These are phyloP conservation scores for Sporothrix inflata DNA, from an alignment of 2,329 filamentous ascomycete genomes.

Conservation along the genomic window DNA sequence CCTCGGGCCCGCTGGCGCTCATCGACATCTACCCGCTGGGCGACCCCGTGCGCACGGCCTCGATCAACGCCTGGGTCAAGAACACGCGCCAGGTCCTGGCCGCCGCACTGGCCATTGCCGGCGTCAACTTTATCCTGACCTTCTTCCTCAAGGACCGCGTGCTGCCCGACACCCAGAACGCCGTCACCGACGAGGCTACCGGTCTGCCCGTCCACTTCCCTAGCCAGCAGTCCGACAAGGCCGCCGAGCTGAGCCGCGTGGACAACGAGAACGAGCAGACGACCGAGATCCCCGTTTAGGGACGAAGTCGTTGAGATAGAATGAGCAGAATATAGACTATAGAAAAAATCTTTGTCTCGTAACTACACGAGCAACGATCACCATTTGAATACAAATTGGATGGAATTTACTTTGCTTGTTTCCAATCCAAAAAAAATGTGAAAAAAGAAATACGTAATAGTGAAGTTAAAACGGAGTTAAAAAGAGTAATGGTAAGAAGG, in stretches of 20 bases:
- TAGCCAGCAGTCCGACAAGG: neutral
- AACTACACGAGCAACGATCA: neutral
- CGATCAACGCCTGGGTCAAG: neutral
- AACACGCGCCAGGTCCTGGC: slow-evolving; percentile 11
- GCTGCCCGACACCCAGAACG: slow-evolving; percentile 14
- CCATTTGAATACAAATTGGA: neutral
- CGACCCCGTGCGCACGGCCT: slow-evolving; percentile 4
- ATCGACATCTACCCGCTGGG: neutral
- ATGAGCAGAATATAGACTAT: neutral
- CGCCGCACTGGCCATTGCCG: neutral
- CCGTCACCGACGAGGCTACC: slow-evolving; percentile 13
- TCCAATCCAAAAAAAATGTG: no score
- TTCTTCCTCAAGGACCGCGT: slow-evolving; percentile 19
- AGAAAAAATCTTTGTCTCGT: neutral
- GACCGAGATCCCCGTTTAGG: neutral
- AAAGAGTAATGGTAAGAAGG: neutral
- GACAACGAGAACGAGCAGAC: neutral
- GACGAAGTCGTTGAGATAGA: neutral
- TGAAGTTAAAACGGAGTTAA: neutral
- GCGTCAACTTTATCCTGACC: slow-evolving; percentile 11
- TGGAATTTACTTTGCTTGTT: neutral
- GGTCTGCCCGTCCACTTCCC: neutral
- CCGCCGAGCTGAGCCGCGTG: neutral
- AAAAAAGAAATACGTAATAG: neutral
- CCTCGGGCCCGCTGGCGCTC: neutral